phyloP scores from a whole-genome alignment of 169 alveolate species.

The Eimeria falciformis region DNA sequence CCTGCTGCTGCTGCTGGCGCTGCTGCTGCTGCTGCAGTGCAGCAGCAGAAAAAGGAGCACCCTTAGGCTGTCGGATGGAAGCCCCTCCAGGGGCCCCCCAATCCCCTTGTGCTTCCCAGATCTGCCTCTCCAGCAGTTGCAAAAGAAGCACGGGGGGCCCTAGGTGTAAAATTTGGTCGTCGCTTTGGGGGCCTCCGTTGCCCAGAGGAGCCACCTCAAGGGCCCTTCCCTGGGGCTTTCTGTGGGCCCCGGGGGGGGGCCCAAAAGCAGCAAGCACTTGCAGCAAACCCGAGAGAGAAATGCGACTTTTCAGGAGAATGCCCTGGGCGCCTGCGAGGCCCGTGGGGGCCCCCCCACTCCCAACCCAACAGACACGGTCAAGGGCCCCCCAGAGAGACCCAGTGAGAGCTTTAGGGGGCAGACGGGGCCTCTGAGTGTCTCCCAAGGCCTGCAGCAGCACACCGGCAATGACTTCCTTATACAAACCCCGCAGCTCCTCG shows the following conservation, averaged over 20 bases:
- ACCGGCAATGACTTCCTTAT: neutral
- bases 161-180: neutral
- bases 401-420: slow-evolving; percentile 10
- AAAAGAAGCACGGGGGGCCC: slow-evolving; percentile 2
- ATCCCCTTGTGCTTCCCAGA: slow-evolving; percentile 43
- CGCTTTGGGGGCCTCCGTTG: no score
- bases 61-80: neutral
- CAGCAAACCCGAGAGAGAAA: slow-evolving; percentile 8
- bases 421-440: neutral
- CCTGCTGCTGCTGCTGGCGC: slow-evolving; percentile 37
- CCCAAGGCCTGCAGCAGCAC: slow-evolving; percentile 41
- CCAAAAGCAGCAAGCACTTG: slow-evolving; percentile 32
- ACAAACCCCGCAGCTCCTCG: neutral
- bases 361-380: neutral
- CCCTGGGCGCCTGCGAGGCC: neutral
- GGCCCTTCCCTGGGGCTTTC: slow-evolving; percentile 17
- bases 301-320: neutral
- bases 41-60: neutral
- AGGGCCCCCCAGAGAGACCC: slow-evolving; percentile 37
- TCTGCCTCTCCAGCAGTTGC: slow-evolving; percentile 16
- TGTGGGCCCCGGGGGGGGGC: neutral
- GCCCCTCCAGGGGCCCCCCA: slow-evolving; percentile 21
- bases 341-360: slow-evolving; percentile 57
- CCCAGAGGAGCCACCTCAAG: neutral
- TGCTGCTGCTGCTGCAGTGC: slow-evolving; percentile 5